Percentiles rank a stretch among this genome's conserved stretches.
Evolutionary conservation across 208 protist species (phyloP).

Genomic region (Zelonia costaricensis): DNA sequence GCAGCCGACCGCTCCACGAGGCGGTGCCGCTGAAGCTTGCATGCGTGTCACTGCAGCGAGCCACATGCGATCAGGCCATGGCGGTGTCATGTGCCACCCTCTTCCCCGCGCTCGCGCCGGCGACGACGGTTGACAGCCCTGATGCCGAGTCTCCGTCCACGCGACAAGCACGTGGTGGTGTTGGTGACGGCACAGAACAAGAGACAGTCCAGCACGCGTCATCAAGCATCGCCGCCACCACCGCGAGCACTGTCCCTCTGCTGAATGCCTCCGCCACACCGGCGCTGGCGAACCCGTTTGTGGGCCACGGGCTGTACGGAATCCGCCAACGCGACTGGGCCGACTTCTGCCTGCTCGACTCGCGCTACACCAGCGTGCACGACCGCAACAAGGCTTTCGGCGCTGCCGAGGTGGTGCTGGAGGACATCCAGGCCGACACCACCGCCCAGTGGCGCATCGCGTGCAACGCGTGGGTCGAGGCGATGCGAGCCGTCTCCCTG

Average conservation of each 20-base stretch:
- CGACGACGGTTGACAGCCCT: not conserved
- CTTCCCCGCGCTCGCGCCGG: conserved; percentile 12
- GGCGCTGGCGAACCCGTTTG: conserved; percentile 14
- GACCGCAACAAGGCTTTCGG: conserved; percentile 51
- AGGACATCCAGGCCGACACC: conserved; percentile 36
- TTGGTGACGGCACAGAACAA: no score
- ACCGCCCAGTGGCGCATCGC: conserved; percentile 17
- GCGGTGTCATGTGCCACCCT: conserved; percentile 21
- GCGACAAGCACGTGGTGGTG: no score
- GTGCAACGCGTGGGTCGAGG: conserved; percentile 7
- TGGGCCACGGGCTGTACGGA: not conserved
- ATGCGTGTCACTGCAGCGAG: conserved; percentile 19
- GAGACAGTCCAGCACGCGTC: no score
- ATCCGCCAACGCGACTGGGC: conserved; percentile 2
- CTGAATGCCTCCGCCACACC: not conserved
- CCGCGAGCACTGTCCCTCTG: no score
- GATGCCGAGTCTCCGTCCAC: no score
- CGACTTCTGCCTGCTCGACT: conserved; percentile 34
- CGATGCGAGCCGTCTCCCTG: not conserved
- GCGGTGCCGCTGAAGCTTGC: conserved; percentile 8
- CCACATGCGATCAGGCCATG: conserved; percentile 13
- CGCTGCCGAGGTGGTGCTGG: conserved; percentile 12
- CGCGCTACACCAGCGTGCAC: conserved; percentile 35
- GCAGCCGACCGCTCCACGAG: conserved; percentile 13
- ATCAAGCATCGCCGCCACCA: no score